Conservation (phyloP, 768 basidiomycete genomes). For the Hericium coralloides region DNA sequence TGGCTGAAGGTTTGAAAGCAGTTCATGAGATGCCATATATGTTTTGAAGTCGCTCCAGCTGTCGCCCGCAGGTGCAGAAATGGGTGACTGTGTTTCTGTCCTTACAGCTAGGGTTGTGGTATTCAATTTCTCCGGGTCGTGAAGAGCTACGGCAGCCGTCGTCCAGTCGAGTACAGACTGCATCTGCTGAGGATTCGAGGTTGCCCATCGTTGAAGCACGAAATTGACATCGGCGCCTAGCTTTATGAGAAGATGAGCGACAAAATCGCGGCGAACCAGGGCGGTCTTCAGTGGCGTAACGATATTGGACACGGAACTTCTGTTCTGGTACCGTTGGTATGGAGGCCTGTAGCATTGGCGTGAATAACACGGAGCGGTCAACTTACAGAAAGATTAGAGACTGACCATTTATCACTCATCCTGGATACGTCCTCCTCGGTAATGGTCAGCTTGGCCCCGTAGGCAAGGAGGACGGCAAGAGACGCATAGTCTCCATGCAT, state of each 20-base stretch:
- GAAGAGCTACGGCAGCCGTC: neutral
- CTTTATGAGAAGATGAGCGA: conserved; percentile 19
- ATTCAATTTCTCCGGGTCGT: neutral
- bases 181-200: neutral
- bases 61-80: neutral
- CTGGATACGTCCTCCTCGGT: conserved; percentile 18
- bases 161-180: conserved; percentile 17
- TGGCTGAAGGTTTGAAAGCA: too few species aligned
- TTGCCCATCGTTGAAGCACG: neutral
- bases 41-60: neutral
- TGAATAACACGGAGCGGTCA: too few species aligned
- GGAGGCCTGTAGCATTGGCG: too few species aligned
- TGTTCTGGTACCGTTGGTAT: too few species aligned
- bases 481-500: conserved; percentile 17
- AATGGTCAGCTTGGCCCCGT: conserved; percentile 20
- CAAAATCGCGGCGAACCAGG: conserved; percentile 15
- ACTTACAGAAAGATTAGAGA: too few species aligned
- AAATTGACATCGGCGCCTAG: conserved; percentile 20
- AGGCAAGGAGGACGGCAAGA: conserved; percentile 20
- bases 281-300: conserved; percentile 20
- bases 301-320: neutral
- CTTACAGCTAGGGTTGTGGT: neutral
- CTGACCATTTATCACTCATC: too few species aligned
- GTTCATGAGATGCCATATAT: neutral
- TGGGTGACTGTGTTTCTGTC: neutral